Evolutionary conservation across 192 early-diverging fungal genomes (phyloP).

Genomic region (Oehlia diaphana): DNA sequence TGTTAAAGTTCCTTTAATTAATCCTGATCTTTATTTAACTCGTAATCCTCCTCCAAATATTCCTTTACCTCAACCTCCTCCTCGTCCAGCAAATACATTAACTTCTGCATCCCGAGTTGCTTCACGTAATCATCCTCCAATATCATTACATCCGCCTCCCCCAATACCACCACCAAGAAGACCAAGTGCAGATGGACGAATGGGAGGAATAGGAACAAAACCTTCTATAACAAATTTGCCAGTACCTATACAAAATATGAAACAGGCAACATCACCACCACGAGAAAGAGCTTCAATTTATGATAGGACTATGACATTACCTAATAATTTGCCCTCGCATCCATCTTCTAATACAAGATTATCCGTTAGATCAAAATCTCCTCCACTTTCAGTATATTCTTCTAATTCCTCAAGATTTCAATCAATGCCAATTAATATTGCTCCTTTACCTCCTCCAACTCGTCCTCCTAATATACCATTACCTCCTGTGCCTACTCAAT

Average conservation of each 20-base stretch:
- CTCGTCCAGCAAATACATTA: background rate
- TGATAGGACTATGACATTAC: background rate
- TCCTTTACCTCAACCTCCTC: conserved; percentile 18
- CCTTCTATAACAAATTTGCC: background rate
- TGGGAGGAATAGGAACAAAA: background rate
- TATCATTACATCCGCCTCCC: background rate
- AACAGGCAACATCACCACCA: background rate
- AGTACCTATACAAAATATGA: background rate
- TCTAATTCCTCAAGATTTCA: background rate
- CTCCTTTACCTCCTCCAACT: conserved; percentile 3
- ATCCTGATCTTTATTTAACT: too few species aligned
- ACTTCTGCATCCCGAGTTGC: background rate
- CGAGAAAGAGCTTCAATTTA: background rate
- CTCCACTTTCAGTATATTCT: background rate
- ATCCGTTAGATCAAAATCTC: background rate
- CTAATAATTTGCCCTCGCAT: background rate
- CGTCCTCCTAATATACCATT: conserved; percentile 17
- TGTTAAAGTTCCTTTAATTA: background rate
- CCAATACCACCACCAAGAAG: conserved; percentile 6
- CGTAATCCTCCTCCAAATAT: conserved; percentile 21
- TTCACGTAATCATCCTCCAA: background rate
- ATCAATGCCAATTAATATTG: background rate
- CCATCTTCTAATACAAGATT: background rate
- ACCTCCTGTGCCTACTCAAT: conserved; percentile 2
- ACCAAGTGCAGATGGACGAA: background rate